Percentiles rank a stretch among this genome's conserved stretches.
phyloP scores from a whole-genome alignment of 2,329 filamentous ascomycete genomes.

The Diaporthe sp. region DNA sequence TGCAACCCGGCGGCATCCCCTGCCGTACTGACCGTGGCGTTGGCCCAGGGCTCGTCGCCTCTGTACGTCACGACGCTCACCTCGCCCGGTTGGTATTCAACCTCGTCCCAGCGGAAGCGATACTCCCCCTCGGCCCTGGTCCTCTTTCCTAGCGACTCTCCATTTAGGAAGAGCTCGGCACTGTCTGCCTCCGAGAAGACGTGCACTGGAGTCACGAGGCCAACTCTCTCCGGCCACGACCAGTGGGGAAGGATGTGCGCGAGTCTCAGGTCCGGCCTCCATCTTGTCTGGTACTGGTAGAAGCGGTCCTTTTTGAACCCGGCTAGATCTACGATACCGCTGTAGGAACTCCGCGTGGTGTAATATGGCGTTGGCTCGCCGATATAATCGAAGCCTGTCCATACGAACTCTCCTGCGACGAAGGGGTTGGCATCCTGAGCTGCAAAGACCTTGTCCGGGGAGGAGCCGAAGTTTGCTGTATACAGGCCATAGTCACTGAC shows the following conservation, averaged over 20 bases:
- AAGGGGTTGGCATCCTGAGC: constrained; percentile 62
- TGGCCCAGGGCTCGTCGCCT: constrained; percentile 61
- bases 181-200: constrained; percentile 66
- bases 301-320: constrained; percentile 70
- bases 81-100: constrained; percentile 62
- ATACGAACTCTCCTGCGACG: constrained; percentile 68
- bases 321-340: constrained; percentile 69
- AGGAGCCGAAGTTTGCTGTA: constrained; percentile 59
- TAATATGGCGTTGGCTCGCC: constrained; percentile 64
- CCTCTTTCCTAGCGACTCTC: constrained; percentile 57
- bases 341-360: constrained; percentile 66
- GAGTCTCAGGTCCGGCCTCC: constrained; percentile 61
- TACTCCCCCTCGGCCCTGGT: constrained; percentile 55
- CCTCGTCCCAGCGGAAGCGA: constrained; percentile 66
- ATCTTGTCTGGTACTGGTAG: constrained; percentile 67
- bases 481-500: constrained; percentile 68
- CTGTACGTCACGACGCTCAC: constrained; percentile 63
- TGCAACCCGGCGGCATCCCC: constrained; percentile 55
- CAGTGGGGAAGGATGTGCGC: constrained; percentile 70
- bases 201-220: constrained; percentile 65
- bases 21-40: constrained; percentile 55
- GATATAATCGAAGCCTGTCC: constrained; percentile 65
- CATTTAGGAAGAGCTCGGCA: constrained; percentile 68
- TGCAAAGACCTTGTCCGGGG: constrained; percentile 66
- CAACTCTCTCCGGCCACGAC: constrained; percentile 64